Evolutionary conservation across 768 basidiomycete genomes (phyloP).

Genomic region (Tulasnella calospora): DNA sequence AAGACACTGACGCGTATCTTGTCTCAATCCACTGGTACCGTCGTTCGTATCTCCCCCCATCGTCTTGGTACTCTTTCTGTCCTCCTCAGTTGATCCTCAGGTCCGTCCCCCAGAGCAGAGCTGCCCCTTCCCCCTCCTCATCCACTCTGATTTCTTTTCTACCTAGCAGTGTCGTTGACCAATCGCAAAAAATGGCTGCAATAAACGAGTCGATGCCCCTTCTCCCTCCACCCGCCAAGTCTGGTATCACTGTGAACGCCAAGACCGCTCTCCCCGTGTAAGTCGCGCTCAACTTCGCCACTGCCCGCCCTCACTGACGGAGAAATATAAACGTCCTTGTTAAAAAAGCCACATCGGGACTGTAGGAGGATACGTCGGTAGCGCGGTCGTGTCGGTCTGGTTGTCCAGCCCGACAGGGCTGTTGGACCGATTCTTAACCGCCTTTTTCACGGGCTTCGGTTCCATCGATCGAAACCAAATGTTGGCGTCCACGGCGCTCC

Average conservation of each 20-base stretch:
- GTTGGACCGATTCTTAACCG: not conserved
- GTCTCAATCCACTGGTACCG: not conserved
- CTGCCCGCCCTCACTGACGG: too few species aligned
- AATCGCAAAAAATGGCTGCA: not conserved
- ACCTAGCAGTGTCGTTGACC: too few species aligned
- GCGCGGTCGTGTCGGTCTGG: not conserved
- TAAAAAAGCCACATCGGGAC: not conserved
- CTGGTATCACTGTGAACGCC: not conserved
- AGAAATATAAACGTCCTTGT: not conserved
- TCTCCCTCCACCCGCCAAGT: not conserved
- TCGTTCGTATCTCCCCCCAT: not conserved
- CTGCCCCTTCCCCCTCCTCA: not conserved
- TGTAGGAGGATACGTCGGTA: not conserved
- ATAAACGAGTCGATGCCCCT: not conserved
- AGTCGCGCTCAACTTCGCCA: not conserved
- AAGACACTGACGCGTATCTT: not conserved
- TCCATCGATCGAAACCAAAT: not conserved
- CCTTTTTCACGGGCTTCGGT: not conserved
- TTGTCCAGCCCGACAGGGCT: not conserved
- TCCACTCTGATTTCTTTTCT: not conserved
- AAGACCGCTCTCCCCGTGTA: not conserved
- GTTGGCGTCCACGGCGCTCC: not conserved
- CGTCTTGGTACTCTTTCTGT: not conserved
- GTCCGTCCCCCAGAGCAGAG: not conserved
- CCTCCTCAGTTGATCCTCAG: not conserved